Base-by-base conservation (phyloP, 345 rosid species). In the Angophora floribunda region DNA sequence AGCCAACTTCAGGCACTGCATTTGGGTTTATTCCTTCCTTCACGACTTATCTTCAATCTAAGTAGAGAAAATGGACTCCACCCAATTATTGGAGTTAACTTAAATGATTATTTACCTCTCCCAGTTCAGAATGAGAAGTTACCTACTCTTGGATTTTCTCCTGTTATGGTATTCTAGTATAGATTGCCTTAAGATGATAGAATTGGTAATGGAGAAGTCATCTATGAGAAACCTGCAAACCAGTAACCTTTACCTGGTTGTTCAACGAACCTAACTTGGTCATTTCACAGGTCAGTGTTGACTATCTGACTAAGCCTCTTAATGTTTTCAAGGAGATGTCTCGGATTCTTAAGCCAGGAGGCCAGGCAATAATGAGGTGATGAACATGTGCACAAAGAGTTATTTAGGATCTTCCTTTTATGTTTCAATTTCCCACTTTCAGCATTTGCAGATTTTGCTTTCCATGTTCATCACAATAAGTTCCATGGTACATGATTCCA, bases 261-360 rank as follows among this genome's bases (percentile, higher is more conserved):
- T 17, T 70, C 9, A 7, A 13, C 13, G 16, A 70, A 19, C 80
- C 82, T 36, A 75, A 75, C 82, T 75, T 36, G 49, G 82, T 75
- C 26, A 36, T 89, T 85, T 30, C 89, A 75, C 92, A 96, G 99
- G 99, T 96, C 86, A 95, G 99, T 88, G 96, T 95, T 51, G 99
- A 96, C 89, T 97, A 96, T 92, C 94, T 96, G 88, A 94, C 95
- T 51, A 97, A 94, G 89, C 99, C 99, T 53, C 92, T 96, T 57
- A 95, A 90, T 85, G 92, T 96, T 86, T 97, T 96, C 91, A 96
- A 93, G 92, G 99, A 96, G 95, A 96, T 96, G 95, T 13, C 89
- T 53, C 90, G 98, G 90, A 70, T 95, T 91, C 97, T 96, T 87
- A 96, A 96, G 92, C 98, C 99, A 3, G 96, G 98, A 28, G 98